A percentile compares a stretch with the other conserved stretches of the same genome.
Evolutionary conservation across 352 stramenopile species (phyloP).

Genomic region (Thraustochytrium striatum): DNA sequence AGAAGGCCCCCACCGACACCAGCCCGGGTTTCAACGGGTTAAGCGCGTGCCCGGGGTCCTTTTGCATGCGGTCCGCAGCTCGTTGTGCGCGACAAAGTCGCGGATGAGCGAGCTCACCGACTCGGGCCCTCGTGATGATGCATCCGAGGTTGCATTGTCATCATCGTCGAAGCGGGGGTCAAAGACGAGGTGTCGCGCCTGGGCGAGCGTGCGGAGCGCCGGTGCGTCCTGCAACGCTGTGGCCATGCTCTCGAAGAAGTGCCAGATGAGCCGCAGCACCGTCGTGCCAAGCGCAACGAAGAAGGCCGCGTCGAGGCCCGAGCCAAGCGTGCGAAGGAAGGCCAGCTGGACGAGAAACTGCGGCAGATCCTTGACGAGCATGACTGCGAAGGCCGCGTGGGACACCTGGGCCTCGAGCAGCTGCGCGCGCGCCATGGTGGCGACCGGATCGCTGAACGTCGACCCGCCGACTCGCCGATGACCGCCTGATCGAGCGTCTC

Average conservation of each 20-base stretch:
- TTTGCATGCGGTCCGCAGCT: no score
- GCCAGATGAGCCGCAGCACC: neutral
- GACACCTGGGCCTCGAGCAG: neutral
- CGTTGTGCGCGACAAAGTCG: neutral
- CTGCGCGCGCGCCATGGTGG: conserved; percentile 6
- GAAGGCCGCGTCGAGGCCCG: neutral
- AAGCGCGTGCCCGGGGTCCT: neutral
- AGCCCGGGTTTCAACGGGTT: neutral
- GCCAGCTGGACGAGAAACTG: conserved; percentile 10
- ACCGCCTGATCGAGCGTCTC: neutral
- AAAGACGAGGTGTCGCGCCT: neutral
- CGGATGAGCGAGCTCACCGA: neutral
- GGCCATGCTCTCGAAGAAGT: neutral
- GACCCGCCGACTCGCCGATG: conserved; percentile 16
- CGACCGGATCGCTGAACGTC: neutral
- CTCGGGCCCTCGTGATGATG: neutral
- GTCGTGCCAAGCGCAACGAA: neutral
- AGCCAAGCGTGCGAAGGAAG: neutral
- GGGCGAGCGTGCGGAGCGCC: neutral
- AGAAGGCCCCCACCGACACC: neutral
- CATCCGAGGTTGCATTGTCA: neutral
- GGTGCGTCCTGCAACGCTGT: neutral
- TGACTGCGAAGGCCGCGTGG: neutral
- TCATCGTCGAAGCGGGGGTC: conserved; percentile 1
- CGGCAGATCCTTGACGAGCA: conserved; percentile 19